phyloP scores from a whole-genome alignment of 1,284 basidiomycete genomes.

The Schizophyllum amplum region DNA sequence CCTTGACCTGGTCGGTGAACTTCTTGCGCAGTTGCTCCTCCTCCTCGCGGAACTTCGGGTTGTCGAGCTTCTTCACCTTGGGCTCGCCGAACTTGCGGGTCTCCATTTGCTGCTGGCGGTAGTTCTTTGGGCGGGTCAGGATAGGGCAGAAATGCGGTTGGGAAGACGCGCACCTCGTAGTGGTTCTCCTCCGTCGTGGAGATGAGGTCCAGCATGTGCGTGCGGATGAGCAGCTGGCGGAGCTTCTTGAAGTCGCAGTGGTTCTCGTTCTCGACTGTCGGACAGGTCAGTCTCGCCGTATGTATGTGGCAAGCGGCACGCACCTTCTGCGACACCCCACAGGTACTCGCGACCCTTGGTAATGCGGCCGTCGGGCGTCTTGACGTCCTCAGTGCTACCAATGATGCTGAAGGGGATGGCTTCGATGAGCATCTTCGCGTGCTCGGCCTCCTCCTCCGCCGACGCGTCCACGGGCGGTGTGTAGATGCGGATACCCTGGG shows the following conservation, averaged over 20 bases:
- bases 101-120: constrained; percentile 99
- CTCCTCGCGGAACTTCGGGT: constrained; percentile 99
- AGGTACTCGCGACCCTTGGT: constrained; percentile 98
- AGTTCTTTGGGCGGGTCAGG: constrained; percentile 49
- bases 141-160: not conserved
- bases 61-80: constrained; percentile 98
- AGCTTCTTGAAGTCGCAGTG: constrained; percentile 99
- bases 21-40: constrained; percentile 94
- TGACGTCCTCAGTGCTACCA: constrained; percentile 92
- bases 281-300: not conserved
- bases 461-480: constrained; percentile 76
- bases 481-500: constrained; percentile 94
- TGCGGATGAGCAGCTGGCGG: constrained; percentile 91
- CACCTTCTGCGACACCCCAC: constrained; percentile 99
- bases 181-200: constrained; percentile 93
- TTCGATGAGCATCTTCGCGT: constrained; percentile 78
- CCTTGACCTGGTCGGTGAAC: constrained; percentile 99
- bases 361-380: constrained; percentile 81
- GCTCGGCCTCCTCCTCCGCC: constrained; percentile 88
- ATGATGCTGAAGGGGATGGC: constrained; percentile 99
- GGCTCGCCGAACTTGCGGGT: constrained; percentile 98
- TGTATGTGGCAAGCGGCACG: constrained; percentile 15
- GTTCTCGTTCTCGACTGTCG: constrained; percentile 90
- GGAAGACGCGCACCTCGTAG: constrained; percentile 56
- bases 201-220: constrained; percentile 98